Base-by-base conservation (phyloP, 345 rosid genomes). In the Rhizophora mangle region DNA sequence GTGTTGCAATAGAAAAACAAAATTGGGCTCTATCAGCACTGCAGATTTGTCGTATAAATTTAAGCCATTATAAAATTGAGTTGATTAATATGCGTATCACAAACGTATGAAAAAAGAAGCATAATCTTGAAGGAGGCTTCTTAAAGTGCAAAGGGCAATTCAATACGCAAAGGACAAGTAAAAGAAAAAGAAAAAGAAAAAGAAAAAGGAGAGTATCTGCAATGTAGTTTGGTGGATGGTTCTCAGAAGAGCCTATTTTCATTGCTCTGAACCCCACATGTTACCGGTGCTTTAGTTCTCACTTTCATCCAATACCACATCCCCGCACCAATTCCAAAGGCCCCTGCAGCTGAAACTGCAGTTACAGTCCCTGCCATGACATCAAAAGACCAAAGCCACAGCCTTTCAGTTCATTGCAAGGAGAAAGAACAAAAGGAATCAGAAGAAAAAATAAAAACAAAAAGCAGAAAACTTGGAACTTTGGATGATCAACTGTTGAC, bases 211-310 rank as follows among this genome's bases (percentile, higher is more conserved):
- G 4, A 43, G 18, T 43, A 11, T 43, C 16, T 43, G 49, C 18
- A 43, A 43, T 43, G 19, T 15, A 43, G 13, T 13, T 13, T 4
- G 49, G 18, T 3, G 49, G 49, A 43, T 11, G 49, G 49, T 57
- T 31, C 68, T 83, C 71, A 94, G 76, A 88, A 94, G 68, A 93
- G 82, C 72, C 96, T 87, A 60, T 93, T 93, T 58, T 91, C 97
- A 75, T 82, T 93, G 83, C 79, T 86, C 60, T 91, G 91, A 84
- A 91, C 92, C n/a, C 97, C 97, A 74, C 92, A 82, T 58, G 98
- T 93, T 19, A 91, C 88, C 0, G 96, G 92, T 67, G 89, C 91
- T 79, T 82, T 88, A 63, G 91, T 88, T 78, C 91, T 88, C 72
- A 85, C 85, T 84, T 88, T 91, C 84, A 72, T 89, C 75, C 84